Percentiles rank a stretch among this genome's conserved stretches.
Conservation (phyloP, 306 rosid species). For the Albizia julibrissin region DNA sequence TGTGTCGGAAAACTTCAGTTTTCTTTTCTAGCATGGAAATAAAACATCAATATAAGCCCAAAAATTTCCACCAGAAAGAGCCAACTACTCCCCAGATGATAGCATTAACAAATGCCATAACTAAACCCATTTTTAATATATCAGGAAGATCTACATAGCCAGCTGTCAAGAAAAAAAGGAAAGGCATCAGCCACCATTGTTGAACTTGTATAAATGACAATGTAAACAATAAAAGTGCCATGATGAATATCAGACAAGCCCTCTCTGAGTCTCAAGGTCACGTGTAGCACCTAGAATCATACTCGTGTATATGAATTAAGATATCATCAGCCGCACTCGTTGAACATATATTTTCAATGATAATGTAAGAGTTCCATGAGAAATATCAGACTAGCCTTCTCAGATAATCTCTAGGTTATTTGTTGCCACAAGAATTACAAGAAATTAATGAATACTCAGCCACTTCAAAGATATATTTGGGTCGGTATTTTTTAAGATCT, state of each 20-base stretch:
- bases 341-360: slow-evolving; percentile 18
- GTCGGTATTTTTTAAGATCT: slow-evolving; percentile 2
- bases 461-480: background rate
- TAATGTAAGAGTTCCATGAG: background rate
- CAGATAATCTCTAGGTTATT: slow-evolving; percentile 13
- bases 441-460: slow-evolving; percentile 17
- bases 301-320: slow-evolving; percentile 2
- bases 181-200: slow-evolving; percentile 35
- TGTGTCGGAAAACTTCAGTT: slow-evolving; percentile 30
- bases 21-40: slow-evolving; percentile 44
- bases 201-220: slow-evolving; percentile 16
- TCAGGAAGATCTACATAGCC: slow-evolving; percentile 89
- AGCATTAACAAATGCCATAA: slow-evolving; percentile 75
- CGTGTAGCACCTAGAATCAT: background rate
- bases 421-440: slow-evolving; percentile 27
- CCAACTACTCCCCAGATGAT: slow-evolving; percentile 80
- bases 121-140: slow-evolving; percentile 71
- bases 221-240: background rate
- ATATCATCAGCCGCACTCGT: slow-evolving; percentile 35
- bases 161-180: slow-evolving; percentile 60
- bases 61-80: slow-evolving; percentile 89
- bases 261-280: slow-evolving; percentile 13
- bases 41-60: slow-evolving; percentile 70
- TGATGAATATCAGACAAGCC: slow-evolving; percentile 9
- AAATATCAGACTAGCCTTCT: slow-evolving; percentile 6